Evolutionary conservation across 495 filamentous ascomycete genomes (phyloP).

Genomic region (Penicillium maclennaniae): DNA sequence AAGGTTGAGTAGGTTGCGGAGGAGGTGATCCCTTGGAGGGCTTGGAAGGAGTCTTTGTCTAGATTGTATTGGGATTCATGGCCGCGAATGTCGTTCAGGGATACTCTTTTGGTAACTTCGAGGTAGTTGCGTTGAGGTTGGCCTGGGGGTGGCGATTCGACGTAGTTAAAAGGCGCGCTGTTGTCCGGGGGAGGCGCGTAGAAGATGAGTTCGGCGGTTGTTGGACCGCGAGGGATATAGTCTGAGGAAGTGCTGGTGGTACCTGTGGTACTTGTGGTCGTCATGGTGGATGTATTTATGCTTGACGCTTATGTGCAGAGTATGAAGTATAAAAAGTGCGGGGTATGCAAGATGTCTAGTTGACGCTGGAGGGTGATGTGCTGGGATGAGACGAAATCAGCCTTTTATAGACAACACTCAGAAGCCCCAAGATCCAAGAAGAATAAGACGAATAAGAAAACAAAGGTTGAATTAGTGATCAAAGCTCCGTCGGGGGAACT

Average conservation of each 20-base stretch:
- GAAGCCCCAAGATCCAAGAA: too few relatives aligned
- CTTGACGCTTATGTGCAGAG: not conserved
- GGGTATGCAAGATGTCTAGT: not conserved
- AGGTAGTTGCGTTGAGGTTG: slow-evolving; percentile 59
- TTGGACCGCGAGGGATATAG: slow-evolving; percentile 62
- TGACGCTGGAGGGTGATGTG: too few relatives aligned
- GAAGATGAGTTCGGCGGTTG: slow-evolving; percentile 64
- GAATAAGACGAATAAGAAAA: too few relatives aligned
- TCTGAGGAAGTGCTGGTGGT: slow-evolving; percentile 2
- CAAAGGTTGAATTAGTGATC: slow-evolving; percentile 15
- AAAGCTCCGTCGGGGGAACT: slow-evolving; percentile 1
- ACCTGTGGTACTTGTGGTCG: slow-evolving; percentile 3
- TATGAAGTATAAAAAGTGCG: slow-evolving; percentile 2
- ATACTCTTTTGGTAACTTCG: slow-evolving; percentile 40
- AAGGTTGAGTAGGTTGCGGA: slow-evolving; percentile 54
- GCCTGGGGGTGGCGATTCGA: slow-evolving; percentile 59
- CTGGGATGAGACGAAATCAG: too few relatives aligned
- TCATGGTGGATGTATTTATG: slow-evolving; percentile 7
- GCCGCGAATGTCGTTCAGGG: slow-evolving; percentile 64
- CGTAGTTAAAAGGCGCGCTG: slow-evolving; percentile 63
- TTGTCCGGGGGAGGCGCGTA: slow-evolving; percentile 61
- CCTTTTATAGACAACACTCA: too few relatives aligned
- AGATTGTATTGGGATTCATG: slow-evolving; percentile 59
- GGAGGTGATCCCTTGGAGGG: slow-evolving; percentile 49
- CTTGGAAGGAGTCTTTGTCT: slow-evolving; percentile 69